Percentiles rank a stretch among this genome's conserved stretches.
Evolutionary conservation across 2,329 filamentous ascomycete genomes (phyloP).

Genomic region (Trichophyton rubrum): DNA sequence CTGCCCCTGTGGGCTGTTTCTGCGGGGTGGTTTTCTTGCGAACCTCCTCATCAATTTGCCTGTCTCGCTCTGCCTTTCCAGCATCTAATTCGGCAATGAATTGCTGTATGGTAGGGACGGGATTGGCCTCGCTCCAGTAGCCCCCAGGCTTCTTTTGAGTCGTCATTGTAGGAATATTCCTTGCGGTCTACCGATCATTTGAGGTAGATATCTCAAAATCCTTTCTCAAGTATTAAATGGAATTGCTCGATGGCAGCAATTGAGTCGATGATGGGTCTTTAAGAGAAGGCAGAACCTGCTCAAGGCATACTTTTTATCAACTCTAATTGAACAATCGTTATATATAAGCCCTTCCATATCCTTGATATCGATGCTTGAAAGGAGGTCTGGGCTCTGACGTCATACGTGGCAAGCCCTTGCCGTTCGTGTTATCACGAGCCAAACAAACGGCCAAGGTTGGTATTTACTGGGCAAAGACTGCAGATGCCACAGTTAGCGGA

Average conservation of each 20-base stretch:
- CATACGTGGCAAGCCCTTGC: background rate
- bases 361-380: background rate
- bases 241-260: background rate
- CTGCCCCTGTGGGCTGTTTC: constrained; percentile 22
- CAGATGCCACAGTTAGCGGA: background rate
- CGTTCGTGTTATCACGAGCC: background rate
- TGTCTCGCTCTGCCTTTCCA: constrained; percentile 66
- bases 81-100: constrained; percentile 68
- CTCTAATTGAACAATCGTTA: background rate
- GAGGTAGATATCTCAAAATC: background rate
- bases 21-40: constrained; percentile 29
- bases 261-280: background rate
- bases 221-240: background rate
- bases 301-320: background rate
- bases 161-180: constrained; percentile 24
- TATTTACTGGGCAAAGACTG: background rate
- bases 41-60: constrained; percentile 50
- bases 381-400: background rate
- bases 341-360: background rate
- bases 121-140: constrained; percentile 72
- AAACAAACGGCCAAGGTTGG: background rate
- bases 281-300: too few relatives aligned
- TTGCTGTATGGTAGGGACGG: constrained; percentile 74
- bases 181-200: too few relatives aligned
- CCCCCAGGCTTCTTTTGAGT: constrained; percentile 42